Evolutionary conservation across 768 basidiomycete species (phyloP).

Genomic region (Auricularia sp.): DNA sequence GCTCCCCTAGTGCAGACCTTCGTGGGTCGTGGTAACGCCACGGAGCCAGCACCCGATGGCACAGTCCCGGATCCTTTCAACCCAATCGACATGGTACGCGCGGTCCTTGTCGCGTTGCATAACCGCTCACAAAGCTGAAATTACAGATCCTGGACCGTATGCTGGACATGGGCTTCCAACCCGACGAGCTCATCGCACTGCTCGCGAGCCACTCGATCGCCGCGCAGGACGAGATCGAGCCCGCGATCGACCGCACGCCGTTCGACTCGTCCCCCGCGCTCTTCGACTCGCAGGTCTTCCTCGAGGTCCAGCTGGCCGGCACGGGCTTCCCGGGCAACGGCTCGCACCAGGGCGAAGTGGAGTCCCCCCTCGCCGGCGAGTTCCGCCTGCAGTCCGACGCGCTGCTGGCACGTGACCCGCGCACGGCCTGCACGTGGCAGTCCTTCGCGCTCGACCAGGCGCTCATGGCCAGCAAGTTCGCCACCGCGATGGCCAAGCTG

Average conservation of each 20-base stretch:
- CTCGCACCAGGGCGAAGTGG: constrained; percentile 29
- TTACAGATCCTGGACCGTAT: constrained; percentile 15
- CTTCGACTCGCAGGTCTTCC: constrained; percentile 15
- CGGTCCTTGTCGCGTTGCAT: too few species aligned
- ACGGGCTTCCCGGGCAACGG: constrained; percentile 24
- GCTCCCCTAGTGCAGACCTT: constrained; percentile 15
- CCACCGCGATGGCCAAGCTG: not conserved
- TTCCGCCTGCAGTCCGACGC: constrained; percentile 37
- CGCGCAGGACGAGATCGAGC: constrained; percentile 17
- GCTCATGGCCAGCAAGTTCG: constrained; percentile 2
- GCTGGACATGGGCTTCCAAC: constrained; percentile 15
- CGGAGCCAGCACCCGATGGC: constrained; percentile 11
- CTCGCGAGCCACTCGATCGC: constrained; percentile 19
- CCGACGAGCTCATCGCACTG: constrained; percentile 15
- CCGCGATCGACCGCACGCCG: constrained; percentile 15
- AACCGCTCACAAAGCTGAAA: too few species aligned
- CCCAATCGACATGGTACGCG: constrained; percentile 5
- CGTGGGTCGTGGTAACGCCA: constrained; percentile 10
- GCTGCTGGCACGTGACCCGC: constrained; percentile 26
- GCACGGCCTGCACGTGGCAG: constrained; percentile 42
- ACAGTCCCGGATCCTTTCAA: constrained; percentile 15
- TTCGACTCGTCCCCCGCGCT: constrained; percentile 16
- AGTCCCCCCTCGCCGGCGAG: constrained; percentile 30
- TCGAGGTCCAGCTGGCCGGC: constrained; percentile 20
- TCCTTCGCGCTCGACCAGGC: constrained; percentile 16